Percentiles rank a stretch among this genome's conserved stretches.
These are phyloP conservation scores for Rhodamnia argentea DNA, from an alignment of 345 rosid species.

Conservation along the genomic window DNA sequence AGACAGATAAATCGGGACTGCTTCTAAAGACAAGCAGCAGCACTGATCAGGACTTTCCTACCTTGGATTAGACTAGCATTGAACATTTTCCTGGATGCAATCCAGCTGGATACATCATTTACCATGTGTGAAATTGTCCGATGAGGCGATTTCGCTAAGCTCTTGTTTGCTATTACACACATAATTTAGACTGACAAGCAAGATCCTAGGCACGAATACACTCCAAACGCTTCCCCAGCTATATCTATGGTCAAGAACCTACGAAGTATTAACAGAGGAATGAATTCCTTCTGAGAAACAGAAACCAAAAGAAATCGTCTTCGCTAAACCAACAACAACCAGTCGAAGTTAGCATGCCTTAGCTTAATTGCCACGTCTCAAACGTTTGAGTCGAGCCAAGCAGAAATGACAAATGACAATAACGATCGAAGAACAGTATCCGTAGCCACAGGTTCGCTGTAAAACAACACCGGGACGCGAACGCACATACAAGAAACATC, in stretches of 20 bases:
- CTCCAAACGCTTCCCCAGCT: neutral
- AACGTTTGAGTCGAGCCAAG: neutral
- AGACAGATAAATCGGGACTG: neutral
- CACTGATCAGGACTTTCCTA: neutral
- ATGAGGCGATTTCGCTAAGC: neutral
- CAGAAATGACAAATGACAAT: neutral
- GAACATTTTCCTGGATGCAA: neutral
- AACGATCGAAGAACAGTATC: neutral
- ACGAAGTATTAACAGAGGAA: neutral
- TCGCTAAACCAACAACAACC: neutral
- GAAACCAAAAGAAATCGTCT: neutral
- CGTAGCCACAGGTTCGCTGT: neutral
- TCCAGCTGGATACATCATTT: neutral
- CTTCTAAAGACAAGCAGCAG: neutral
- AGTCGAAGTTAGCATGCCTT: neutral
- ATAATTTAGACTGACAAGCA: neutral
- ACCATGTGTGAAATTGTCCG: neutral
- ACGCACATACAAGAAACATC: neutral
- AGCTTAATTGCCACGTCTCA: neutral
- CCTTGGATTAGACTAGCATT: neutral
- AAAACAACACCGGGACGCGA: neutral
- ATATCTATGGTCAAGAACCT: neutral
- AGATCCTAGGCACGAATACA: neutral
- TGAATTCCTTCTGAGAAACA: neutral
- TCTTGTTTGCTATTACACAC: neutral